Evolutionary conservation across 2,329 filamentous ascomycete species (phyloP).

Genomic region (Penicillium sumatraense): DNA sequence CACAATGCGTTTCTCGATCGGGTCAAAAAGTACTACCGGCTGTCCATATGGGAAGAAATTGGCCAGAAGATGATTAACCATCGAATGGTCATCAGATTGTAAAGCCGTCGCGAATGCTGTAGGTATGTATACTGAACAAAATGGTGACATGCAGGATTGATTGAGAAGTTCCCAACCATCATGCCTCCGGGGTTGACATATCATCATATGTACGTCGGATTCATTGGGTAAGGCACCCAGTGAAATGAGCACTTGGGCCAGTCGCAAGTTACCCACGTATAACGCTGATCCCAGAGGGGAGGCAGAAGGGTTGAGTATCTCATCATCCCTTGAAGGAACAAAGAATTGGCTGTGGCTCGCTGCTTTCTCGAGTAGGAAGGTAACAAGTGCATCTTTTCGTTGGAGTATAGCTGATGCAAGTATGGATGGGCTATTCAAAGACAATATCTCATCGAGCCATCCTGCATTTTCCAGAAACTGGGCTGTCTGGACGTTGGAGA

Average conservation of each 20-base stretch:
- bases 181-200: neutral
- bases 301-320: neutral
- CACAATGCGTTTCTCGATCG: neutral
- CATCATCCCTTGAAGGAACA: too few relatives aligned
- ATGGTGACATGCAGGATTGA: neutral
- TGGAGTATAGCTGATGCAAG: neutral
- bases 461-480: neutral
- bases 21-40: neutral
- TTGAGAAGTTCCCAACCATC: neutral
- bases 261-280: neutral
- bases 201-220: neutral
- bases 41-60: neutral
- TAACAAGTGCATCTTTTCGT: neutral
- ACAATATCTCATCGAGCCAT: neutral
- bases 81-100: neutral
- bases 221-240: neutral
- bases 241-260: neutral
- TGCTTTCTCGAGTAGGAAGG: neutral
- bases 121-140: neutral
- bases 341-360: too few relatives aligned
- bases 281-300: neutral
- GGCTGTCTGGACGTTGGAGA: neutral
- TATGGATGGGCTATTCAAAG: neutral
- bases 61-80: neutral
- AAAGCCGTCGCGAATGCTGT: neutral